A percentile compares a stretch with the other conserved stretches of the same genome.
phyloP scores from a whole-genome alignment of 352 stramenopile genomes.

The Phytopythium chamaehyphon region DNA sequence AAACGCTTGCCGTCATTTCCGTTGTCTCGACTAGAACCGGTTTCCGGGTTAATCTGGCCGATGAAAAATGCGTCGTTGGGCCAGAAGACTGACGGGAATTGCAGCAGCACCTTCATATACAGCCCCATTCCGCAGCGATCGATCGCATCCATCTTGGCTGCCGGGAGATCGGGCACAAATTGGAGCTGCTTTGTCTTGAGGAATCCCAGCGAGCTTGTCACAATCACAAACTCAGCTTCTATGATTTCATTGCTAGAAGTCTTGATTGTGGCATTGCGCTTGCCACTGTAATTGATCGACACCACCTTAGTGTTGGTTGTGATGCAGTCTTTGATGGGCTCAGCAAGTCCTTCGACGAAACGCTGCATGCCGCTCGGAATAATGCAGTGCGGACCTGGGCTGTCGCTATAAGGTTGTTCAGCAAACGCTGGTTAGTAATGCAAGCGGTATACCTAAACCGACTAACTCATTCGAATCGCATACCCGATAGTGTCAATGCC shows the following conservation, averaged over 20 bases:
- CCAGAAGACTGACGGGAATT: slow-evolving; percentile 69
- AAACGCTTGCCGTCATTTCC: slow-evolving; percentile 13
- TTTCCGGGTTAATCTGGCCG: slow-evolving; percentile 18
- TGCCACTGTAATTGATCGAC: slow-evolving; percentile 24
- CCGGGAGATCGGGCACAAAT: slow-evolving; percentile 48
- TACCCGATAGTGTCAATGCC: slow-evolving; percentile 27
- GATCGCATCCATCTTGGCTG: slow-evolving; percentile 41
- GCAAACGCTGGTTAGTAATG: not conserved
- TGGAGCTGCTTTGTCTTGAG: slow-evolving; percentile 42
- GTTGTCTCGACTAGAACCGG: slow-evolving; percentile 2
- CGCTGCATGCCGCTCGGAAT: slow-evolving; percentile 49
- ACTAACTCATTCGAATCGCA: too few relatives aligned
- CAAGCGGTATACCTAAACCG: too few relatives aligned
- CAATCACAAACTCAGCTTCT: slow-evolving; percentile 42
- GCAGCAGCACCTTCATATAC: slow-evolving; percentile 70
- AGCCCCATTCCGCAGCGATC: slow-evolving; percentile 53
- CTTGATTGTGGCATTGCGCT: slow-evolving; percentile 31
- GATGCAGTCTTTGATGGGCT: slow-evolving; percentile 30
- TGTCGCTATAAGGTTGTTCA: slow-evolving; percentile 22
- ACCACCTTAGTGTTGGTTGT: slow-evolving; percentile 25
- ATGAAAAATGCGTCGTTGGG: slow-evolving; percentile 41
- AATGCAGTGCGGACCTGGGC: slow-evolving; percentile 49
- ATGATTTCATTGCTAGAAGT: slow-evolving; percentile 16
- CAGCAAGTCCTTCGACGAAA: slow-evolving; percentile 34
- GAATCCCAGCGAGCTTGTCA: slow-evolving; percentile 50